Evolutionary conservation across 2,329 filamentous ascomycete species (phyloP), one percentile per base, ranked within the genome.

Genomic region (Chaetomiaceae sp.): DNA sequence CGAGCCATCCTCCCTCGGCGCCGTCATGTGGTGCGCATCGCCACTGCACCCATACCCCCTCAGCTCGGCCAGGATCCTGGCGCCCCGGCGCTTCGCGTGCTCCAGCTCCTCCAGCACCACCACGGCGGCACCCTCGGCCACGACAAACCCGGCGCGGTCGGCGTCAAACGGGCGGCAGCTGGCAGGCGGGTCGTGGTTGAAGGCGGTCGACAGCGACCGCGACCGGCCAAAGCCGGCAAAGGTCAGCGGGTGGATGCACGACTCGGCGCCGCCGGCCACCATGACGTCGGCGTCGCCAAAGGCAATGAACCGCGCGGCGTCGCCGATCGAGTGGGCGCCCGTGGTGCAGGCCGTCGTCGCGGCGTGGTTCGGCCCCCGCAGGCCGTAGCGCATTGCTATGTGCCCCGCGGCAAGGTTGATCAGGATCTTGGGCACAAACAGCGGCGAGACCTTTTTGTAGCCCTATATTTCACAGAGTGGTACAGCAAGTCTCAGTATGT

Each of bases 391-490:
- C 84, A 99, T 97, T 21, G 92, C 92, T 33, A 97, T 83, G 65
- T 97, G 92, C 0, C 93, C 93, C 9, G 93, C 93, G 0, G 89
- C 93, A 59, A 99, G 80, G 66, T 99, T 99, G 70, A 95, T 96
- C 44, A 99, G 77, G 7, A 97, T 82, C 60, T 89, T 86, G 6
- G 93, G 93, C 7, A 97, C 90, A 64, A 99, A 97, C 3, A 96
- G 73, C 1, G 93, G 93, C 30, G 91, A 95, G 2, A 97, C 87
- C 63, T 93, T 96, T 60, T 82, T 89, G 67, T 96, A 95, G 57
- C 92, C 92, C 88, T 93, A 57, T 31, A 19, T 17, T 10, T 21
- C 25, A 27, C 23, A 14, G 6, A 9, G n/a, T 14, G 38, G 5
- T 1, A 4, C 16, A 37, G 30, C 30, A n/a, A 38, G 33, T 43